Evolutionary conservation across 305 asterid genomes (phyloP).

Genomic region (Solanum hybrid): DNA sequence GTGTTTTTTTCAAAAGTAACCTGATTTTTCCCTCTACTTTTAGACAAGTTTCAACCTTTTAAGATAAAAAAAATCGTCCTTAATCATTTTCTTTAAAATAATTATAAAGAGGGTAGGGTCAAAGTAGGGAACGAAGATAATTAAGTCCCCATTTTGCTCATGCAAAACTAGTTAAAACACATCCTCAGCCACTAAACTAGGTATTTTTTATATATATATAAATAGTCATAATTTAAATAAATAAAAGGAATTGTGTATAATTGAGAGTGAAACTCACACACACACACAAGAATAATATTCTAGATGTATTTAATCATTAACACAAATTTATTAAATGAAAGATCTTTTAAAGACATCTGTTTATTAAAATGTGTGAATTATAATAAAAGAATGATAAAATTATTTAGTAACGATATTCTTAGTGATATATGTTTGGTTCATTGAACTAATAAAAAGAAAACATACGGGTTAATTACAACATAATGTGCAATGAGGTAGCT

Average conservation of each 20-base stretch:
- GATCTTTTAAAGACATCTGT: not conserved
- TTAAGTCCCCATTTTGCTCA: not conserved
- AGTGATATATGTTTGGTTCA: not conserved
- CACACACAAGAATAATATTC: too few relatives aligned
- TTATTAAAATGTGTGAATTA: too few relatives aligned
- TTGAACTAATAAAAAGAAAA: not conserved
- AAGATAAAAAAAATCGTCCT: not conserved
- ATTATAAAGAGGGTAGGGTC: not conserved
- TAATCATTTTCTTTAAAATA: not conserved
- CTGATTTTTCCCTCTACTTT: not conserved
- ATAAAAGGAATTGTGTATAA: not conserved
- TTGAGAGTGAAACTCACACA: not conserved
- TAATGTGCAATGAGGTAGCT: not conserved
- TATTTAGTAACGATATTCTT: not conserved
- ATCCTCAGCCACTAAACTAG: not conserved
- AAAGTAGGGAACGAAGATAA: not conserved
- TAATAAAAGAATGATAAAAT: not conserved
- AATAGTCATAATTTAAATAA: not conserved
- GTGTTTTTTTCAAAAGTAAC: not conserved
- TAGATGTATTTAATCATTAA: not conserved
- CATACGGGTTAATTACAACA: not conserved
- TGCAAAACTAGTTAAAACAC: not conserved
- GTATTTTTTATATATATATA: not conserved
- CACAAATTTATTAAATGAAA: not conserved
- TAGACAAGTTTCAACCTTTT: not conserved